Percentiles rank a stretch among this genome's conserved stretches.
Conservation (phyloP, 306 rosid genomes). For the Lathyrus sativus region DNA sequence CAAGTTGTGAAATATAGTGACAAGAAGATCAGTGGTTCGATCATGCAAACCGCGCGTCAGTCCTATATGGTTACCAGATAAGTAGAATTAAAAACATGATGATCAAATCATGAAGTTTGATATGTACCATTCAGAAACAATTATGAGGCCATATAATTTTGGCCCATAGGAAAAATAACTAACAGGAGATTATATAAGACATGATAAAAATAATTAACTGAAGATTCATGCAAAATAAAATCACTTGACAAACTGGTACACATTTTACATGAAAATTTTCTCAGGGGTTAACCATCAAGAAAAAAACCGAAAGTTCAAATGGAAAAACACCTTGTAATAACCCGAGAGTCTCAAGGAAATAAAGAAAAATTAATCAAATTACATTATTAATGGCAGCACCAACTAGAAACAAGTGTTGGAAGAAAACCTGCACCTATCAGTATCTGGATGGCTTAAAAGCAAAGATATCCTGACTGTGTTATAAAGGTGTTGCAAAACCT, state of each 20-base stretch:
- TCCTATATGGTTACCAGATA: neutral
- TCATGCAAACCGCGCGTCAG: neutral
- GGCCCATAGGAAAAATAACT: neutral
- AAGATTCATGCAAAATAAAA: slow-evolving; percentile 21
- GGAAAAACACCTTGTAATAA: slow-evolving; percentile 25
- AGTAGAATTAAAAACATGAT: slow-evolving; percentile 7
- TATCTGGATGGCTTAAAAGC: slow-evolving; percentile 40
- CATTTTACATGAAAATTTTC: slow-evolving; percentile 30
- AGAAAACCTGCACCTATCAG: slow-evolving; percentile 45
- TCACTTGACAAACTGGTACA: slow-evolving; percentile 22
- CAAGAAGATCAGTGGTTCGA: too few relatives aligned
- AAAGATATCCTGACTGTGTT: slow-evolving; percentile 42
- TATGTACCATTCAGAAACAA: neutral
- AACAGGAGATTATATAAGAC: neutral
- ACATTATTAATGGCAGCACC: slow-evolving; percentile 41
- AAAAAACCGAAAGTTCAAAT: slow-evolving; percentile 1
- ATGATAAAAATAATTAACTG: neutral
- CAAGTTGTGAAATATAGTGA: too few relatives aligned
- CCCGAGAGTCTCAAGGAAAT: slow-evolving; percentile 21
- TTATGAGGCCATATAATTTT: neutral
- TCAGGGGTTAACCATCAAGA: slow-evolving; percentile 30
- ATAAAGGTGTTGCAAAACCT: slow-evolving; percentile 93
- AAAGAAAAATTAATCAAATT: slow-evolving; percentile 35
- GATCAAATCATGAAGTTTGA: slow-evolving; percentile 8
- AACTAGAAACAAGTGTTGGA: slow-evolving; percentile 41